Evolutionary conservation across 306 rosid species (phyloP), one percentile per base, ranked within the genome.

Genomic region (cucumber (Cucumis sativus)): DNA sequence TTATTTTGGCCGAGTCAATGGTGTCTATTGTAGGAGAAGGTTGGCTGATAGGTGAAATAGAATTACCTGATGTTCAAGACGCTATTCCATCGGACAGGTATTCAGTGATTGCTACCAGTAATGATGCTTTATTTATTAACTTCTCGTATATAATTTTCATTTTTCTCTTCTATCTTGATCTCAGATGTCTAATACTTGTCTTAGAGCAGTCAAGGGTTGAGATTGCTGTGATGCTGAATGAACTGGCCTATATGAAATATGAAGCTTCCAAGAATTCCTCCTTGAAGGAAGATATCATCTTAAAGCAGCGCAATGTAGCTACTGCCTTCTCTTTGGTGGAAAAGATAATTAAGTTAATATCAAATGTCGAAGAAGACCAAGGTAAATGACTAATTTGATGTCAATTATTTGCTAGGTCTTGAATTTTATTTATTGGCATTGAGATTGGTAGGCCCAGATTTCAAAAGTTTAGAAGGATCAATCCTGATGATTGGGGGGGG

Each of bases 151-250:
- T 54, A 49, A 5, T 43, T 57, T 28, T 43, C 23, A 25, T 49
- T 61, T 25, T 57, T 59, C 40, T 49, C 12, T 25, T 45, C 62
- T 35, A 61, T 43, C 43, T 82, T 25, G 23, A 18, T 65, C 69
- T 18, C 83, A 95, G 98, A 95, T 92, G 97, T 79, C 88, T 92
- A 78, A 84, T 95, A 83, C 96, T 95, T 82, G 91, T 95, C 82
- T 80, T 95, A 82, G 97, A 89, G 92, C 97, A 95, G 81, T 90
- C 97, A 17, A 88, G 97, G 85, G 95, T 92, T 81, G 98, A 95
- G 90, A 88, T 95, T 80, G 97, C 97, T 30, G 97, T 95, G 82
- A 86, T 92, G 79, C 85, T 95, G 70, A 90, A 95, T 83, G 96
- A 95, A 80, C 83, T 95, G 82, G 97, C 97, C 66, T 91, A 92